Evolutionary conservation across 2,329 filamentous ascomycete genomes (phyloP), one percentile per base, ranked within the genome.

Genomic region (Cryphonectria japonica): DNA sequence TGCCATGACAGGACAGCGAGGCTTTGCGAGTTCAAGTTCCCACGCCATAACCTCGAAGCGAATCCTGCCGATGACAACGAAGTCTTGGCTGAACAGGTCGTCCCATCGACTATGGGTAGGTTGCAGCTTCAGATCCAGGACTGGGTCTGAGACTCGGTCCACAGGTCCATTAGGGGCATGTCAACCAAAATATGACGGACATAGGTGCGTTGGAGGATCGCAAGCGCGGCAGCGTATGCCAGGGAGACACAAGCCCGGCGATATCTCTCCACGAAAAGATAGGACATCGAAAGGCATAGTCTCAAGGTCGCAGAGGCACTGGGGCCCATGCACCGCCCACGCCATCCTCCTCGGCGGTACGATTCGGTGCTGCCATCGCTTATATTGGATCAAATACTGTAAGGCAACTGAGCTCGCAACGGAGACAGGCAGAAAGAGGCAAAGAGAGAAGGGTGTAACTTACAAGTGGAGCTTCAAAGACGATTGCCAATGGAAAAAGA

Each of bases 21-120:
- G 64, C 46, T 66, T 29, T 54, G 32, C 46, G 57, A 11, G 16
- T 66, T 46, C 19, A 2, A 1, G 46, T 19, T 26, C 37, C 37
- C 50, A 11, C 13, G 14, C 46, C 32, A 66, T 14, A 22, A 66
- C 16, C 22, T 66, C 64, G 64, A 66, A 66, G 46, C 37, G 57
- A 32, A 66, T 29, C 19, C 46, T 54, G 16, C 37, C 32, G 7
- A 29, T 22, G 14, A 50, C 22, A 5, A 8, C 8, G n/a, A 50
- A 32, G 39, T 16, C 26, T 14, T 26, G 16, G 29, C 22, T 3
- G 16, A n/a, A 22, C 7, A 54, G 37, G 22, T 66, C 29, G 26
- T 52, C 43, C 19, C 26, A 14, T 52, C 43, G 11, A 46, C 16
- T 19, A 65, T 13, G 6, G 26, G 19, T 9, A n/a, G 63, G 26